Evolutionary conservation across 768 basidiomycete genomes (phyloP).

Genomic region (Auriscalpium orientale): DNA sequence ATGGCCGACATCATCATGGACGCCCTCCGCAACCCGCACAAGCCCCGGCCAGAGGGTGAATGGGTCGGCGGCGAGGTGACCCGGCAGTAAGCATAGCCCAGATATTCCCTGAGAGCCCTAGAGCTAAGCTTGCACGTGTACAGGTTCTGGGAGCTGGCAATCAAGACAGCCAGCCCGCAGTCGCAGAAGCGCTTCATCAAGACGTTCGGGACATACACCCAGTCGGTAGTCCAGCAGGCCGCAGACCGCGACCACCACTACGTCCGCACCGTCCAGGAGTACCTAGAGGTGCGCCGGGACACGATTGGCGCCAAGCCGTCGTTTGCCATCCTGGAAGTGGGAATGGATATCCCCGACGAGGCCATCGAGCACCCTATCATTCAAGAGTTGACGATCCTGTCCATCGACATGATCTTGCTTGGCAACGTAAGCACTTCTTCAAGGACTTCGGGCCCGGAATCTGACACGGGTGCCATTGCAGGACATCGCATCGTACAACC

Average conservation of each 20-base stretch:
- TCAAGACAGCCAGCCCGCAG: conserved; percentile 10
- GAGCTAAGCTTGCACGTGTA: not conserved
- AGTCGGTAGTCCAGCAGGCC: conserved; percentile 11
- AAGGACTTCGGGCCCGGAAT: not conserved
- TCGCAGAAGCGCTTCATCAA: conserved; percentile 15
- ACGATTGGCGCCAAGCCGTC: conserved; percentile 15
- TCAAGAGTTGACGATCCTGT: conserved; percentile 5
- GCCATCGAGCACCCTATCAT: conserved; percentile 8
- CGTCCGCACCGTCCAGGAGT: conserved; percentile 9
- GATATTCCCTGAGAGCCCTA: too few species aligned
- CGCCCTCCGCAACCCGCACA: conserved; percentile 16
- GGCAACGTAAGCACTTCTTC: conserved; percentile 5
- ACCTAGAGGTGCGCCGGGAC: conserved; percentile 12
- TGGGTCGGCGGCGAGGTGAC: conserved; percentile 17
- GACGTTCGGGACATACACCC: conserved; percentile 11
- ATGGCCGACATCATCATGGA: conserved; percentile 18
- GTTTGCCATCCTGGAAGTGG: conserved; percentile 11
- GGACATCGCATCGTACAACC: conserved; percentile 27
- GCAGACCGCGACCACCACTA: conserved; percentile 11
- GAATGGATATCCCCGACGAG: conserved; percentile 10
- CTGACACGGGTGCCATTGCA: conserved; percentile 3
- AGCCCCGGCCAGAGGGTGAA: conserved; percentile 14
- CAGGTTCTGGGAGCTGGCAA: conserved; percentile 18
- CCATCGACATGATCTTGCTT: conserved; percentile 15
- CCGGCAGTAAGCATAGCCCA: conserved; percentile 12